A percentile compares a stretch with the other conserved stretches of the same genome.
These are phyloP conservation scores for Phoma sp. DNA, from an alignment of 2,329 filamentous ascomycete genomes.

Conservation along the genomic window DNA sequence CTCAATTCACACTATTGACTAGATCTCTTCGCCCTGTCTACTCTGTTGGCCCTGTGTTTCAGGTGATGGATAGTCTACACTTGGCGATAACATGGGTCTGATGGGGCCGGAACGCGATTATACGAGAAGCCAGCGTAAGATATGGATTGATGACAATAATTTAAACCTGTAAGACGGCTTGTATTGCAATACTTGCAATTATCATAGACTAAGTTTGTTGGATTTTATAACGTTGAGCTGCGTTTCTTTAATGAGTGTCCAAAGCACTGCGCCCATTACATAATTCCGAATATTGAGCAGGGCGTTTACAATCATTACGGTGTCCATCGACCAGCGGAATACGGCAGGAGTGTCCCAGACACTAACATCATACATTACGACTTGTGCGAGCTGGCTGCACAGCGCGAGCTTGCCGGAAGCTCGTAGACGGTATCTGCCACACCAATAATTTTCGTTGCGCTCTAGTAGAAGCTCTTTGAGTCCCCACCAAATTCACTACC, in stretches of 20 bases:
- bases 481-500: neutral
- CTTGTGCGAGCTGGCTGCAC: neutral
- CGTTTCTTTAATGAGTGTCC: neutral
- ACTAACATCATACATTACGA: slow-evolving; percentile 3
- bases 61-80: neutral
- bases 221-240: neutral
- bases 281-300: neutral
- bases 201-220: neutral
- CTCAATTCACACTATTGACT: neutral
- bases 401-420: neutral
- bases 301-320: neutral
- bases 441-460: too few species aligned
- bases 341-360: neutral
- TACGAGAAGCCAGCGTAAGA: neutral
- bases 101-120: neutral
- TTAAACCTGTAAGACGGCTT: neutral
- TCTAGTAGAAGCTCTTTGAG: neutral
- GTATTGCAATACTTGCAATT: neutral
- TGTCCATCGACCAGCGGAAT: neutral
- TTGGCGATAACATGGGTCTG: neutral
- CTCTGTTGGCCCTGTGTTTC: neutral
- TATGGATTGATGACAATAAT: neutral
- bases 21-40: neutral
- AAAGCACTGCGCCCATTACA: neutral
- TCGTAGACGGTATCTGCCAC: neutral